These are phyloP conservation scores for Globisporangium cederbergense DNA, from an alignment of 352 stramenopile species.

Conservation along the genomic window DNA sequence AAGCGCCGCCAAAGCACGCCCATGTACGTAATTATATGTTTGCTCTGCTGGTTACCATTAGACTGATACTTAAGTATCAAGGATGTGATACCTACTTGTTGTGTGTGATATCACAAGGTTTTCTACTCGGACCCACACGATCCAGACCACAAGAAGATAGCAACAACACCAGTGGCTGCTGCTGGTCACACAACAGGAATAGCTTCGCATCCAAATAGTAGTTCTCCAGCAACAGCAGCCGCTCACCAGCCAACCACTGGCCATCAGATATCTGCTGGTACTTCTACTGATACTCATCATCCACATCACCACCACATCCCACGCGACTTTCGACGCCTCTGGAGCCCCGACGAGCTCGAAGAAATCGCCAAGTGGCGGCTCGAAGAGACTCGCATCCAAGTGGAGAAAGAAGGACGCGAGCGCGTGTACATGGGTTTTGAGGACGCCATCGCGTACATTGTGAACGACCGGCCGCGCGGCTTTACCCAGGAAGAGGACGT, in stretches of 20 bases:
- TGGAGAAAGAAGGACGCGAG: slow-evolving; percentile 47
- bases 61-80: no score
- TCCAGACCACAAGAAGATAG: slow-evolving; percentile 21
- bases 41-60: no score
- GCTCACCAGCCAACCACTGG: slow-evolving; percentile 1
- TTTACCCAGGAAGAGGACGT: slow-evolving; percentile 54
- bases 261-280: slow-evolving; percentile 5
- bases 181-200: slow-evolving; percentile 1
- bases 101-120: slow-evolving; percentile 16
- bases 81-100: not conserved
- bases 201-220: not conserved
- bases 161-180: not conserved
- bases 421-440: slow-evolving; percentile 68
- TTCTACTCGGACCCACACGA: slow-evolving; percentile 26
- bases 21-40: slow-evolving; percentile 25
- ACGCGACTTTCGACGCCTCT: slow-evolving; percentile 66
- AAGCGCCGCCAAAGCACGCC: slow-evolving; percentile 36
- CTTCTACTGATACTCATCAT: not conserved
- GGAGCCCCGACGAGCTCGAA: slow-evolving; percentile 54
- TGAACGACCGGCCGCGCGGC: slow-evolving; percentile 59
- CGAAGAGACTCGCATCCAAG: slow-evolving; percentile 55
- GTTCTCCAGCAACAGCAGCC: not conserved
- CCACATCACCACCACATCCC: slow-evolving; percentile 25
- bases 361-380: slow-evolving; percentile 39
- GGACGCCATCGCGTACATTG: slow-evolving; percentile 64